Evolutionary conservation across 106 monocot genomes (phyloP), one percentile per base, ranked within the genome.

Genomic region (Allium fistulosum): DNA sequence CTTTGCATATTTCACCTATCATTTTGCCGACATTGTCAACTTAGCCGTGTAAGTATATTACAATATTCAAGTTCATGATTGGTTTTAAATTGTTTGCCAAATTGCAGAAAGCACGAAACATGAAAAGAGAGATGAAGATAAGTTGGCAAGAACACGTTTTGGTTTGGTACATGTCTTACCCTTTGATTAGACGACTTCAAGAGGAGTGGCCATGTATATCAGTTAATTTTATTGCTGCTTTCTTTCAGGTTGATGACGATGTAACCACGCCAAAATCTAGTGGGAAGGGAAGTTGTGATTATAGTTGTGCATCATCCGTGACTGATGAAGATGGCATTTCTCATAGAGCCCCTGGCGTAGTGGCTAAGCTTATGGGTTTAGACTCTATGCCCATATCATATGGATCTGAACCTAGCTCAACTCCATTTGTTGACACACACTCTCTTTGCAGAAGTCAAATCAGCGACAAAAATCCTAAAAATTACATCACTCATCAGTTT

Each of bases 331-430:
- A 91, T 53, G 84, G 80, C 17, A 72, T 71, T 69, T 82, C 78
- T 51, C 70, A 49, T 11, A 86, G 86, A 69, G 84, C 82, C 6
- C 88, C 92, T 11, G 89, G 97, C 22, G 87, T 97, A 10, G 97
- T 97, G 7, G 97, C 97, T 59, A 78, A 87, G 66, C 84, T 97
- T 13, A 97, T 97, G 97, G 97, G 97, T 53, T 74, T 97, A 49
- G 89, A 97, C 46, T 76, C 97, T 10, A 63, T 92, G 75, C 97
- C 97, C 45, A 53, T 75, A 47, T 77, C 89, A 57, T 58, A 79
- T 63, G 65, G 59, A 68, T 72, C 82, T 2, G 97, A 97, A 53
- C 84, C 88, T 9, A 84, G 69, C 48, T 81, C 77, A 17, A 80
- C 91, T 6, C 88, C 91, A 6, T 80, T 84, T 12, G 53, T 76